A percentile compares a stretch with the other conserved stretches of the same genome.
These are phyloP conservation scores for Mortierella sp. DNA, from an alignment of 371 early-diverging fungal genomes.

Conservation along the genomic window DNA sequence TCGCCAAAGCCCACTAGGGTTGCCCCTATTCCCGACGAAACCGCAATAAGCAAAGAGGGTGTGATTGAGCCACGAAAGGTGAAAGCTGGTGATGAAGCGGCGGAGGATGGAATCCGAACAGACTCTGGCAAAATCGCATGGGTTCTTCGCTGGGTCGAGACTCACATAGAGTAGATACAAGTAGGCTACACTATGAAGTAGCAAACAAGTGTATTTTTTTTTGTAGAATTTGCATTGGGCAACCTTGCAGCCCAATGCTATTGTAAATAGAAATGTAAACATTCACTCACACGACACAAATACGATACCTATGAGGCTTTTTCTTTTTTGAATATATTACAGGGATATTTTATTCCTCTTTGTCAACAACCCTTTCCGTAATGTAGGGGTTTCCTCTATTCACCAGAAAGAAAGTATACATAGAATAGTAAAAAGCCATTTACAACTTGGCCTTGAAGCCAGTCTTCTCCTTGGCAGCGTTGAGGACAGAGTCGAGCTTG, in stretches of 20 bases:
- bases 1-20: background rate
- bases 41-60: background rate
- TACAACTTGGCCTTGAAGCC: slow-evolving; percentile 69
- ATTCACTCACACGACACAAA: too few relatives aligned
- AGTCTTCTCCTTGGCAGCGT: slow-evolving; percentile 43
- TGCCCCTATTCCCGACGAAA: background rate
- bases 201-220: too few relatives aligned
- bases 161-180: slow-evolving; percentile 16
- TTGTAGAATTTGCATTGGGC: background rate
- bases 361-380: background rate
- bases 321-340: slow-evolving; percentile 5
- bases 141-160: slow-evolving; percentile 45
- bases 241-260: background rate
- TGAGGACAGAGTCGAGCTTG: slow-evolving; percentile 75
- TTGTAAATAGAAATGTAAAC: background rate
- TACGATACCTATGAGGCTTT: too few relatives aligned
- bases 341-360: slow-evolving; percentile 5
- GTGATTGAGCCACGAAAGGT: background rate
- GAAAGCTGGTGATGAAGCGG: background rate
- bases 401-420: background rate
- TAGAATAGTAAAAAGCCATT: slow-evolving; percentile 13
- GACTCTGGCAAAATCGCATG: slow-evolving; percentile 34
- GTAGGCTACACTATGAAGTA: background rate
- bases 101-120: slow-evolving; percentile 24
- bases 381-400: background rate